phyloP scores from a whole-genome alignment of 805 yeast species.

The Ogataea salicorniae region DNA sequence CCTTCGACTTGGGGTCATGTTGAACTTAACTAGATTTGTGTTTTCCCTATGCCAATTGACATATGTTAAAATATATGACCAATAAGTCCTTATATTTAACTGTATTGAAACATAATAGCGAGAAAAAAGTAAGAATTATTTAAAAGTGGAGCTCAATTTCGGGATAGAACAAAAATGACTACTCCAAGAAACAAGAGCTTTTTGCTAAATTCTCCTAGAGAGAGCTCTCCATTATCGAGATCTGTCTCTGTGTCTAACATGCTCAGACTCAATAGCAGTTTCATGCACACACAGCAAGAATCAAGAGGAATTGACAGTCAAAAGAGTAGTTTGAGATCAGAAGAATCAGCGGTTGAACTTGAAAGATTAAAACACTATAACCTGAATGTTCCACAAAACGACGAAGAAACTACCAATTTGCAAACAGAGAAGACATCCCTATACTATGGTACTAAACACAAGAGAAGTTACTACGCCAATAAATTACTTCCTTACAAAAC shows the following conservation, averaged over 20 bases:
- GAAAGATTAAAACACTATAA: slow-evolving; percentile 30
- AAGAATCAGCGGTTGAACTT: slow-evolving; percentile 14
- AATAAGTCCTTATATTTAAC: too few species aligned
- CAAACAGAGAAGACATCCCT: slow-evolving; percentile 19
- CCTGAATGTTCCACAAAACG: slow-evolving; percentile 56
- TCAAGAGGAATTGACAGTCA: slow-evolving; percentile 1
- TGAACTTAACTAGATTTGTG: too few species aligned
- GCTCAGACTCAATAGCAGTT: slow-evolving; percentile 9
- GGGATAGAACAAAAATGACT: slow-evolving; percentile 1
- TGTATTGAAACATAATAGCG: too few species aligned
- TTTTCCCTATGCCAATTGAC: too few species aligned
- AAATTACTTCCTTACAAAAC: slow-evolving; percentile 61
- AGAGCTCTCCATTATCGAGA: slow-evolving; percentile 23
- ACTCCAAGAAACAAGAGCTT: slow-evolving; percentile 4
- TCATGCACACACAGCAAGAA: slow-evolving; percentile 2
- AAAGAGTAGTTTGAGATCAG: not conserved
- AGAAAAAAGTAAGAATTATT: not conserved
- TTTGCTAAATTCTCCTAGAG: slow-evolving; percentile 16
- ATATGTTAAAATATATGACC: too few species aligned
- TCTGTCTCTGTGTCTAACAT: slow-evolving; percentile 20
- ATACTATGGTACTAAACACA: slow-evolving; percentile 20
- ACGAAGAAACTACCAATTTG: slow-evolving; percentile 25
- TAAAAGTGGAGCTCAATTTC: slow-evolving; percentile 5
- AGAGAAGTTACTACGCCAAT: slow-evolving; percentile 20
- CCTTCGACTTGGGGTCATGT: too few species aligned